Base-by-base conservation (phyloP, 495 filamentous ascomycete species). In the Saxophila tyrrhenica region DNA sequence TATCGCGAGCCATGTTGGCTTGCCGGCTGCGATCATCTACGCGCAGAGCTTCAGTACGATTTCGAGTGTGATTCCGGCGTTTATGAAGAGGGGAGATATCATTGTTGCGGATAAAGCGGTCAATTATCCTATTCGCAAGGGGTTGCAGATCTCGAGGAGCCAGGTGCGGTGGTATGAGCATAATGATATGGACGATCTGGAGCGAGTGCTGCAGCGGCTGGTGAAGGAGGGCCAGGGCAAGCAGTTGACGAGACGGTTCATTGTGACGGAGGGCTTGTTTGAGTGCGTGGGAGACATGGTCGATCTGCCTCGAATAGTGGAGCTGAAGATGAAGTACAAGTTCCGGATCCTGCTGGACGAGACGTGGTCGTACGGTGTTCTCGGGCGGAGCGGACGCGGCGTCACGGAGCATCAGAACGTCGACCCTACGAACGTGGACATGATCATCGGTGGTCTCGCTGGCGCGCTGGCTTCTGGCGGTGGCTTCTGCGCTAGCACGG, bases 321-420 rank as follows among this genome's bases (percentile, higher is more conserved):
- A 95, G 63, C 75, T 97, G 60, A 92, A 94, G 68, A 78, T 87
- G 55, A 83, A 85, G 63, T 95, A 95, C 76, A 98, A 95, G 72
- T 97, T 95, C 75, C 89, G 92, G 58, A 76, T 98, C 29, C 94
- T 97, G 55, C 82, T 98, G 19, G 92, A 98, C 68, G 92, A 98
- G 72, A 94, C 89, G 3, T 92, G 87, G 80, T 95, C 89, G 2
- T 98, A 95, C 66, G 94, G 90, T 51, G 85, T 95, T 20, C 79
- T 98, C 19, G 92, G 92, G 21, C 77, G 88, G 47, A 94, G 86
- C 38, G 94, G 94, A 25, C 81, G 89, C 38, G 92, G 92, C 50
- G 72, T 96, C 23, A 97, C 92, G 1, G 94, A 98, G 66, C 86
- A 90, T 22, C 91, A 95, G 59, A 95, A 96, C 61, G 89, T 97